Evolutionary conservation across 2,329 filamentous ascomycete genomes (phyloP).

Genomic region (Trichoderma atrobrunneum): DNA sequence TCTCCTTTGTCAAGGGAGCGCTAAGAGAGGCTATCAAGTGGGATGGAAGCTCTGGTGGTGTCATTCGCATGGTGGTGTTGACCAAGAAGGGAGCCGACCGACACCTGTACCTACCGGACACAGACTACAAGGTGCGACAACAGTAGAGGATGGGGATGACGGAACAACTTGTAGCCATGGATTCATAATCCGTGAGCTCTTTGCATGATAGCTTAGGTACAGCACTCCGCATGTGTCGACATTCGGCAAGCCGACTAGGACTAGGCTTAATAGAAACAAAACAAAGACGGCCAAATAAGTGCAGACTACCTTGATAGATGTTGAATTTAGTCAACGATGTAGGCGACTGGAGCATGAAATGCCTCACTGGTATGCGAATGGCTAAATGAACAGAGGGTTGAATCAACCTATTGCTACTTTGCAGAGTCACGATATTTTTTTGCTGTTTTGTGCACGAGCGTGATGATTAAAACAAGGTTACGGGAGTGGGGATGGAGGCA

Average conservation of each 20-base stretch:
- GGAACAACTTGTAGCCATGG: neutral
- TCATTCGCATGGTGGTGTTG: slow-evolving; percentile 96
- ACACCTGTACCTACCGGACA: slow-evolving; percentile 94
- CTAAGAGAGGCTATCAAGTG: slow-evolving; percentile 96
- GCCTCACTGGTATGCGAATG: neutral
- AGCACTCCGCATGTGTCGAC: neutral
- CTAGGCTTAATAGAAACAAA: neutral
- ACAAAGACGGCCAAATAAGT: neutral
- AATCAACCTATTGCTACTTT: neutral
- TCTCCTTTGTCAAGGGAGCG: slow-evolving; percentile 88
- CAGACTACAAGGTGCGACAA: slow-evolving; percentile 74
- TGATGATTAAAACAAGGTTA: neutral
- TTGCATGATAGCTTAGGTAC: neutral
- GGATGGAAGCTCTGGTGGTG: slow-evolving; percentile 97
- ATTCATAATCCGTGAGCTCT: neutral
- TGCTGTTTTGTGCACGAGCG: neutral
- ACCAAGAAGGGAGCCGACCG: slow-evolving; percentile 85
- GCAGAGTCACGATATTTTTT: neutral
- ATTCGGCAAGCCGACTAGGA: neutral
- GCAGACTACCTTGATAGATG: neutral
- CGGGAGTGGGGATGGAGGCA: neutral
- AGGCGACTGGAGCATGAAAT: no score
- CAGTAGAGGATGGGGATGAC: slow-evolving; percentile 41
- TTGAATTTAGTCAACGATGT: neutral
- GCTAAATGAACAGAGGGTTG: neutral